Evolutionary conservation across 169 alveolate species (phyloP), one percentile per base, ranked within the genome.

Genomic region (Cryptosporidium felis): DNA sequence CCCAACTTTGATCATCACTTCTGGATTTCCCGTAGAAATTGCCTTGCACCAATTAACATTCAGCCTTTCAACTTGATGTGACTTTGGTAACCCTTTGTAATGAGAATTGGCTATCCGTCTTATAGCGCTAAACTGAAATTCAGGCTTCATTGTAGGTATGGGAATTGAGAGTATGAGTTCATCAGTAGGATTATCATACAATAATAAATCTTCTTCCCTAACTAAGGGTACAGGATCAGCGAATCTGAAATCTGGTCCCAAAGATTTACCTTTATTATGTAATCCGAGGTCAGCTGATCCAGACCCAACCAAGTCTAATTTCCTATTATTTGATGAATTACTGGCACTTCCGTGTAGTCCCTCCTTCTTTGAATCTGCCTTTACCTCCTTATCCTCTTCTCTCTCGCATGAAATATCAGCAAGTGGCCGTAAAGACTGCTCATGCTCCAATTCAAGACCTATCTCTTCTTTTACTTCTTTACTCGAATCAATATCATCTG

Each of bases 71-170:
- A 6, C 26, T 16, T 42, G 85, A 74, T 74, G 85, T n/a, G 74
- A 36, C 36, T 49, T 49, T 18, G 85, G 65, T 40, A 74, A 56
- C n/a, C 85, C 85, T 74, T 56, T 74, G 26, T 74, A 74, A 5
- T 56, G 40, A 1, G 85, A 74, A 21, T 41, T 34, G 36, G 67
- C 21, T 10, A 74, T 2, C 28, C 85, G 36, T 32, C 65, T 49
- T 16, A 74, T 74, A 36, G 49, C 32, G 21, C 56, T 38, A 18
- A 74, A 74, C 12, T 74, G 85, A 3, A 23, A 28, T 74, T 53
- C 59, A 18, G 85, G 85, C 21, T 53, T 74, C 85, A 74, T 74
- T 28, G 58, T 51, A 34, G 85, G 74, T n/a, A 51, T 74, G 16
- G 65, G 47, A 16, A 58, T 21, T 36, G 67, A 30, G 16, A 74